Conservation (phyloP, 2,329 filamentous ascomycete species). For the Mycosphaerelloides madeirae region DNA sequence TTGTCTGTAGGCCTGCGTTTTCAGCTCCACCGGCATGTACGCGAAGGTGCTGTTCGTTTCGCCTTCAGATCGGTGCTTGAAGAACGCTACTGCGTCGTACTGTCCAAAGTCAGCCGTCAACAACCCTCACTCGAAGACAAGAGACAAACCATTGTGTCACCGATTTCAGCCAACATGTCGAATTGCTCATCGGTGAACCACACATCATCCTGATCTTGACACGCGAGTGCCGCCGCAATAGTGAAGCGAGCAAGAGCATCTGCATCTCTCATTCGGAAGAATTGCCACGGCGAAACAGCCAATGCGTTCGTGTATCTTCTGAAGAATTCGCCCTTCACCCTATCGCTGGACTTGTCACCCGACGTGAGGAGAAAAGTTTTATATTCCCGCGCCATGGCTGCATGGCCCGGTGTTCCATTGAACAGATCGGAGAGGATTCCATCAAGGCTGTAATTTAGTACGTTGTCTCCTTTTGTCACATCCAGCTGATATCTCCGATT, state of each 20-base stretch:
- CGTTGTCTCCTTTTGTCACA: no score
- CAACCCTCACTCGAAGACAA: neutral
- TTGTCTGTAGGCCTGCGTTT: constrained; percentile 21
- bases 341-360: no score
- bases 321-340: no score
- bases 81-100: constrained; percentile 34
- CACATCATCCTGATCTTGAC: constrained; percentile 27
- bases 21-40: constrained; percentile 25
- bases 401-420: no score
- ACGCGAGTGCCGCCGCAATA: constrained; percentile 30
- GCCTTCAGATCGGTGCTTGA: constrained; percentile 33
- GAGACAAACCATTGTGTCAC: constrained; percentile 16
- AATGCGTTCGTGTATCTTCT: no score
- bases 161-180: constrained; percentile 24
- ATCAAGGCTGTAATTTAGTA: no score
- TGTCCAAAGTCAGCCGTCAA: neutral
- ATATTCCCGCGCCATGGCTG: no score
- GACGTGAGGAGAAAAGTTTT: no score
- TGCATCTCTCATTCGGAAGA: constrained; percentile 35
- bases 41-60: constrained; percentile 35
- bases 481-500: no score
- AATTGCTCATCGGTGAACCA: constrained; percentile 21
- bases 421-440: no score
- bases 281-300: constrained; percentile 24
- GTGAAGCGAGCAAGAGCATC: constrained; percentile 34